Base-by-base conservation (phyloP, 2,329 filamentous ascomycete species). In the Fusarium lateritium region DNA sequence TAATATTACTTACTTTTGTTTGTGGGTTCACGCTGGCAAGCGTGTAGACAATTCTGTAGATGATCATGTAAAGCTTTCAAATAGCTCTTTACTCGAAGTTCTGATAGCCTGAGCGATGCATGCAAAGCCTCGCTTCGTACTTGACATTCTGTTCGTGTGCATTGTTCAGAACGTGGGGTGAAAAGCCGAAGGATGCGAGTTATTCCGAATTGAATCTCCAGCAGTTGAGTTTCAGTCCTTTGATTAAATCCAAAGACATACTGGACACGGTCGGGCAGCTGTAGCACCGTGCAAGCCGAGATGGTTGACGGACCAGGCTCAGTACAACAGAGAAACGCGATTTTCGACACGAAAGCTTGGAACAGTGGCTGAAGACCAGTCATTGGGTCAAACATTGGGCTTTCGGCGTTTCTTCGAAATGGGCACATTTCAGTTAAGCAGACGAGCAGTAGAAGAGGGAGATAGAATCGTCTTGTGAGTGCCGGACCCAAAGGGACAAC, bases 241-340 rank as follows among this genome's bases (percentile, higher is more conserved):
- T 43, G 38, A 17, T 53, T 53, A 22, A 43, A 53, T 8, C 38
- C 50, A 43, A 53, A 24, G 19, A 53, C 50, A 19, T 53, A 44
- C 6, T 53, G 50, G 7, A 53, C 28, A 43, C 50, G 17, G 22
- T 53, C 50, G 15, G 50, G 50, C 19, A 43, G 38, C 19, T 43
- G 38, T 14, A 53, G 13, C 15, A 53, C 50, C 13, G 38, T 15
- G 22, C 50, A 53, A 8, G 50, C 50, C 5, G 50, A 53, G 19
- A 53, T 53, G 43, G 50, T 19, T 50, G 28, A 19, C 7, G 22
- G 8, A 2, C 50, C 50, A 26, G 31, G 5, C 17, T 43, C 38
- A 8, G 50, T 44, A 21, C 50, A 53, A 33, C 50, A 53, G 17
- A 53, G 38, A 17, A 34, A 53, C 2, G 50, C 50, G 14, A 53